phyloP scores from a whole-genome alignment of 2,329 filamentous ascomycete species.

The Leptographium wingfieldii region DNA sequence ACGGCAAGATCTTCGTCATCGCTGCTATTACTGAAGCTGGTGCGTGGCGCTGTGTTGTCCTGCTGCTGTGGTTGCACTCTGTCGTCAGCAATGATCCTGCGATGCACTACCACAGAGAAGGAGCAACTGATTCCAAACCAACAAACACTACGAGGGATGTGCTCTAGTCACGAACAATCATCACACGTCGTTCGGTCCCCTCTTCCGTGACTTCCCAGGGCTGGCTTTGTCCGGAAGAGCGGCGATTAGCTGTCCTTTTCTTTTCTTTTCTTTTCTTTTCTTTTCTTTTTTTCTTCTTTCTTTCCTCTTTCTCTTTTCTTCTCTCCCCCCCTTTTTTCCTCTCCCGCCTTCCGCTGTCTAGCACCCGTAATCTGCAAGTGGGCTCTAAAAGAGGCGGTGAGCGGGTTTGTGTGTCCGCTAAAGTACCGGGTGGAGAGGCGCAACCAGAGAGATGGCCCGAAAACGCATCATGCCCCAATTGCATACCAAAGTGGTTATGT shows the following conservation, averaged over 20 bases:
- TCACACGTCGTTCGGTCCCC: not conserved
- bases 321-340: not conserved
- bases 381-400: slow-evolving; percentile 1
- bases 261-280: not conserved
- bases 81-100: not conserved
- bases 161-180: not conserved
- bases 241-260: not conserved
- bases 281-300: too few relatives aligned
- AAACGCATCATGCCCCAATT: not conserved
- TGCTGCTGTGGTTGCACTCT: not conserved
- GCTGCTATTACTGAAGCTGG: not conserved
- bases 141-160: not conserved
- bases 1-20: not conserved
- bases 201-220: not conserved
- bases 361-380: not conserved
- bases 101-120: not conserved
- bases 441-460: not conserved
- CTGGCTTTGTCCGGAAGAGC: not conserved
- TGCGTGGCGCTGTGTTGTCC: not conserved
- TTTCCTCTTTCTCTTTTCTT: not conserved
- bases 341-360: not conserved
- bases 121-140: not conserved
- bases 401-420: not conserved
- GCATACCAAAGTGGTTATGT: not conserved
- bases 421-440: not conserved